A percentile compares a stretch with the other conserved stretches of the same genome.
Evolutionary conservation across 225 moss, liverwort and hornwort genomes (phyloP).

Genomic region (Asterella californica): DNA sequence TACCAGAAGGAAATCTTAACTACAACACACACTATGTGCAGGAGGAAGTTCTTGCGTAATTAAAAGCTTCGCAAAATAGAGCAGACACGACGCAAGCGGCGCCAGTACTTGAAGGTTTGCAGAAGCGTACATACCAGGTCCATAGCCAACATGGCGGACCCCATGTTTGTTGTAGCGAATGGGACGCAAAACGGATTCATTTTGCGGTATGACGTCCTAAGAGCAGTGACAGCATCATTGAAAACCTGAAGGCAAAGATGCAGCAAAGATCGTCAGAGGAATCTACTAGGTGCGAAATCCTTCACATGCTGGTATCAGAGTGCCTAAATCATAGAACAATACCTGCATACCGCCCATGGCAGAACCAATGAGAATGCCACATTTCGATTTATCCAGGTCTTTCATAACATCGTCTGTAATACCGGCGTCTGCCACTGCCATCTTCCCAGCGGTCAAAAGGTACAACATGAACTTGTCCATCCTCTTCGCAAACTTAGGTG

Average conservation of each 20-base stretch:
- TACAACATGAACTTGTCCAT: constrained; percentile 99
- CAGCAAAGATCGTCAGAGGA: neutral
- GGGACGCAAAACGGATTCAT: constrained; percentile 99
- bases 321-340: neutral
- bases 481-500: constrained; percentile 84
- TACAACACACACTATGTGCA: neutral
- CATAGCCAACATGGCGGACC: constrained; percentile 98
- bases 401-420: constrained; percentile 64
- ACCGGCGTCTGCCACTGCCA: constrained; percentile 78
- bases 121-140: constrained; percentile 62
- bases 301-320: neutral
- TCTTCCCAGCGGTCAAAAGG: constrained; percentile 89
- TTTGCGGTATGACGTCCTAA: constrained; percentile 91
- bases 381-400: constrained; percentile 76
- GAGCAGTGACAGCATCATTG: constrained; percentile 91
- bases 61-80: neutral
- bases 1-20: neutral
- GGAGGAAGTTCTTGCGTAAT: neutral
- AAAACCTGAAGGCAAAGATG: constrained; percentile 56
- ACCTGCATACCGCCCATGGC: constrained; percentile 99
- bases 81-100: neutral
- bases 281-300: neutral
- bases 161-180: constrained; percentile 98
- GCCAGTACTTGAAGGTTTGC: no score
- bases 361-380: constrained; percentile 92